Conservation (phyloP, 805 yeast genomes). For the Metschnikowia cubensis region DNA sequence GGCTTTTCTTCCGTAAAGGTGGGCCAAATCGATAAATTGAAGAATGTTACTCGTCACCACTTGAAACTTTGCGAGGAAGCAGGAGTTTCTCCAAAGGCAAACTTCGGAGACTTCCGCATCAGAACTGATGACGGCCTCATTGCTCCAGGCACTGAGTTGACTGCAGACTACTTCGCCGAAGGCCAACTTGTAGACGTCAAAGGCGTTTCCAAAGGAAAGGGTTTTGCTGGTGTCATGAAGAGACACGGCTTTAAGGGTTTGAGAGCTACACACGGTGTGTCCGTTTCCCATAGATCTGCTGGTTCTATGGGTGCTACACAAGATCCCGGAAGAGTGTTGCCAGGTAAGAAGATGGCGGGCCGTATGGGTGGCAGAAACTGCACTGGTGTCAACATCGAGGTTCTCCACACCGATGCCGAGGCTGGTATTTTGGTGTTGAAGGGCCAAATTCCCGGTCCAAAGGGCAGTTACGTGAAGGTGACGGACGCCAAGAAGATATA, state of each 20-base stretch:
- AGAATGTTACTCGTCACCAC: slow-evolving; percentile 53
- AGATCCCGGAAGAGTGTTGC: slow-evolving; percentile 92
- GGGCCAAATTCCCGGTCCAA: slow-evolving; percentile 91
- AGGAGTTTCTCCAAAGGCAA: slow-evolving; percentile 76
- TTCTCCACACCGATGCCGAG: slow-evolving; percentile 75
- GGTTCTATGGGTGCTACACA: slow-evolving; percentile 97
- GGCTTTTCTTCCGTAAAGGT: slow-evolving; percentile 86
- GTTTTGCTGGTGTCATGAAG: slow-evolving; percentile 97
- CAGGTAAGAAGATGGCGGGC: slow-evolving; percentile 98
- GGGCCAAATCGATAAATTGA: slow-evolving; percentile 72
- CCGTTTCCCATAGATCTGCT: slow-evolving; percentile 88
- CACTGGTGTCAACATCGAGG: slow-evolving; percentile 72
- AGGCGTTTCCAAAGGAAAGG: slow-evolving; percentile 86
- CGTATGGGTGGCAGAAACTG: slow-evolving; percentile 79
- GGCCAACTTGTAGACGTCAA: slow-evolving; percentile 85
- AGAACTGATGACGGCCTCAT: slow-evolving; percentile 60
- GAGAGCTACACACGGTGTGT: slow-evolving; percentile 93
- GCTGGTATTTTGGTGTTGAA: slow-evolving; percentile 78
- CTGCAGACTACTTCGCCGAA: slow-evolving; percentile 75
- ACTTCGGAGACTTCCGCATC: slow-evolving; percentile 76
- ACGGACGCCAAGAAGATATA: slow-evolving; percentile 69
- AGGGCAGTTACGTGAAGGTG: slow-evolving; percentile 66
- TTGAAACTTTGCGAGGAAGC: slow-evolving; percentile 79
- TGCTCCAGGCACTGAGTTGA: slow-evolving; percentile 72
- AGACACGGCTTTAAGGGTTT: slow-evolving; percentile 87